Conservation (phyloP, 371 early-diverging fungal species). For the Thermomucor indicae-seudaticae region DNA sequence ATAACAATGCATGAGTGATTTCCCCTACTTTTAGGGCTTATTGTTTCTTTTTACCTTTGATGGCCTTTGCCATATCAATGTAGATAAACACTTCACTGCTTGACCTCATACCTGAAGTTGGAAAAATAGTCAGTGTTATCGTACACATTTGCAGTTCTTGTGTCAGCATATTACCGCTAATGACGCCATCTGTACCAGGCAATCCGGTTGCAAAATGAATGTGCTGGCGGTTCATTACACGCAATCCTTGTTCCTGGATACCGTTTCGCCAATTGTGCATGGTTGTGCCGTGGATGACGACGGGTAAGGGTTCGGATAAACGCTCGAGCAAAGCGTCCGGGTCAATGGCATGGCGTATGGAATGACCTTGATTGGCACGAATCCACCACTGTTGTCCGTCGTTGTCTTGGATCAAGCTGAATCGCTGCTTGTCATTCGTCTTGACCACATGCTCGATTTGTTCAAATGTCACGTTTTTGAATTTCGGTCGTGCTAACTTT, state of each 20-base stretch:
- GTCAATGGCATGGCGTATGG: conserved; percentile 49
- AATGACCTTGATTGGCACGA: conserved; percentile 88
- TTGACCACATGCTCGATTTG: conserved; percentile 62
- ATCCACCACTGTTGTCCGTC: conserved; percentile 61
- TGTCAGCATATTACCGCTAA: too few relatives aligned
- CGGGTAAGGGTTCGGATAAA: conserved; percentile 2
- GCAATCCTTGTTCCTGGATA: conserved; percentile 59
- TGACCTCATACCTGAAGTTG: conserved; percentile 54
- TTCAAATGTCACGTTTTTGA: conserved; percentile 47
- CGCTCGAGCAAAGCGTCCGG: conserved; percentile 19
- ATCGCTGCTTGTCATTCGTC: conserved; percentile 81
- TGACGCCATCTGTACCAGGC: conserved; percentile 63
- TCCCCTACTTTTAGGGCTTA: background rate
- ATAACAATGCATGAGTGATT: background rate
- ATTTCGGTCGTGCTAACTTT: conserved; percentile 49
- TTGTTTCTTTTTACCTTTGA: conserved; percentile 39
- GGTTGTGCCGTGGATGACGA: conserved; percentile 68
- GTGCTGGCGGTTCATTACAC: conserved; percentile 80
- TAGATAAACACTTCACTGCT: conserved; percentile 69
- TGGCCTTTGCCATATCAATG: conserved; percentile 64
- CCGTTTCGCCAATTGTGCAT: conserved; percentile 45
- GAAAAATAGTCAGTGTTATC: background rate
- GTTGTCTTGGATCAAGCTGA: conserved; percentile 37
- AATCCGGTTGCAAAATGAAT: conserved; percentile 83
- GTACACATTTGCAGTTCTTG: background rate